Base-by-base conservation (phyloP, 108 stramenopile species). In the Nitzschia sp. region DNA sequence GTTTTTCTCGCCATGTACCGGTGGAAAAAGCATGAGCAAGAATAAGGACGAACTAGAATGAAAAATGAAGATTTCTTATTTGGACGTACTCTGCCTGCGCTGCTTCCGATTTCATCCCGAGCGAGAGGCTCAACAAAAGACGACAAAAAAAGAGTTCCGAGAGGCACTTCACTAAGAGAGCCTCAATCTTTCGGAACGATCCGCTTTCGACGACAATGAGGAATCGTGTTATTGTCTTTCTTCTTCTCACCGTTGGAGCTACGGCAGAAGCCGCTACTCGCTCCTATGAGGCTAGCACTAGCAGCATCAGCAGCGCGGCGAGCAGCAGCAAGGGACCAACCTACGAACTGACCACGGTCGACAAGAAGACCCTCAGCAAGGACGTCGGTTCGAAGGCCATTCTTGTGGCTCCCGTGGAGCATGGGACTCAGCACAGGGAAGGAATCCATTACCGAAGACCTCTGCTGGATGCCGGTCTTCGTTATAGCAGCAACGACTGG, bases 401-500 rank as follows among this genome's bases (percentile, higher is more conserved):
- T 6, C 38, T 50, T 8, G 4, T 21, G 13, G 21, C 48, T 50
- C 17, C 48, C 4, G 48, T 50, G 17, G 48, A 16, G 21, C 4
- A 16, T n/a, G 48, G 19, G 19, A 22, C n/a, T n/a, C n/a, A 50
- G 17, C 13, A 5, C 13, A 50, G 19, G 48, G 48, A 50, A 11
- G 17, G 9, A 11, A 50, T 50, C 19, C 21, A 50, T 19, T 50
- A 22, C 4, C 9, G 75, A n/a, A 60, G 78, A 32, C 78, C 78
- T 11, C 54, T 53, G 13, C 29, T 47, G 2, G 72, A 74, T 33
- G 45, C 38, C 35, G 78, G 78, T 47, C 41, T 68, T 67, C 74
- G 86, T 33, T 88, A 88, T 54, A 62, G 58, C 23, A 78, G 81
- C 35, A 55, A 66, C 30, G 84, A 84, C 53, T 88, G 84, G 84